phyloP scores from a whole-genome alignment of 78 protist species.

The Dictyostelium brefeldianum region DNA sequence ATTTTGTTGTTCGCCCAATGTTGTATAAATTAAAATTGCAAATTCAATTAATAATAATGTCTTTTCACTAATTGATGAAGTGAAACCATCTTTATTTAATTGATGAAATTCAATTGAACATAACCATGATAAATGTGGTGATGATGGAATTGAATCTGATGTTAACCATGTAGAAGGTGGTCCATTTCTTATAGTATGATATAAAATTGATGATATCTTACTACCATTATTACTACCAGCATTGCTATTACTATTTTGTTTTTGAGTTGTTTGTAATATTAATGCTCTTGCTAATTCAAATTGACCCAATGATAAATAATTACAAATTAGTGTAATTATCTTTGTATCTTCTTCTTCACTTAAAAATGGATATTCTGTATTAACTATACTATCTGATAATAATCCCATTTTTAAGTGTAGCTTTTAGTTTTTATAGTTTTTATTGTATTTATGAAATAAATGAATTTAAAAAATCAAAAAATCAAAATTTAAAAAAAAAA shows the following conservation, averaged over 20 bases:
- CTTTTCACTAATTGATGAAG: conserved; percentile 38
- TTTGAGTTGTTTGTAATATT: conserved; percentile 28
- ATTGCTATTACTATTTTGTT: neutral
- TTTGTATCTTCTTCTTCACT: conserved; percentile 73
- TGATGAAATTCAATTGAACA: conserved; percentile 75
- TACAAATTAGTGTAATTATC: conserved; percentile 60
- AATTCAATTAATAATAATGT: conserved; percentile 50
- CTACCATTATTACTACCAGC: neutral
- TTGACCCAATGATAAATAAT: conserved; percentile 72
- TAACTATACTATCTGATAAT: neutral
- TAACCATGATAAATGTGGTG: conserved; percentile 73
- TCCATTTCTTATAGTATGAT: conserved; percentile 73
- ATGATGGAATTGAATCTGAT: conserved; percentile 54
- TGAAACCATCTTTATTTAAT: conserved; percentile 68
- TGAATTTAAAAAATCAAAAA: neutral
- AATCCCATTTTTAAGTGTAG: neutral
- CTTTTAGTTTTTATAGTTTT: neutral
- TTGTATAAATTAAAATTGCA: conserved; percentile 38
- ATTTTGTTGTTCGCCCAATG: conserved; percentile 20
- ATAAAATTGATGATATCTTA: conserved; percentile 57
- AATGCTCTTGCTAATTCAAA: conserved; percentile 73
- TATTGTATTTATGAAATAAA: neutral
- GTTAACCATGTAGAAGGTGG: conserved; percentile 76
- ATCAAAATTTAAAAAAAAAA: neutral
- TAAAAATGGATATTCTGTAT: conserved; percentile 32